Percentiles rank a stretch among this genome's conserved stretches.
phyloP scores from a whole-genome alignment of 495 filamentous ascomycete genomes.

The Podospora conica region DNA sequence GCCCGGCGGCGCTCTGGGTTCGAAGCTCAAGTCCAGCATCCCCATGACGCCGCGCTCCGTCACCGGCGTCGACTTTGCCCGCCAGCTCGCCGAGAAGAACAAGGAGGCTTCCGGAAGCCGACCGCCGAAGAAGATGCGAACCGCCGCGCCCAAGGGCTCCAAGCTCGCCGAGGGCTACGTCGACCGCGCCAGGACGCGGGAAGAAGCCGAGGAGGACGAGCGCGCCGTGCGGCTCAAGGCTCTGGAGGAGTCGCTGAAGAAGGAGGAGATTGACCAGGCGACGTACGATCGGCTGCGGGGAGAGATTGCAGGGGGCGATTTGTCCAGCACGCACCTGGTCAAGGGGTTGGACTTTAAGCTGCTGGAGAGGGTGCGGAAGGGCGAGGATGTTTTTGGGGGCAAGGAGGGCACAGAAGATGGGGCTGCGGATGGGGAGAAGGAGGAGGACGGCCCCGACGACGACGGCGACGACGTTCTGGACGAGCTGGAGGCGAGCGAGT shows the following conservation, averaged over 20 bases:
- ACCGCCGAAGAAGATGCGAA: constrained; percentile 76
- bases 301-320: constrained; percentile 78
- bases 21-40: constrained; percentile 65
- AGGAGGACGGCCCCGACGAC: constrained; percentile 21
- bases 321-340: constrained; percentile 72
- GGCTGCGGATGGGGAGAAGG: constrained; percentile 22
- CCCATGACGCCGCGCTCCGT: constrained; percentile 84
- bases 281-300: constrained; percentile 66
- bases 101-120: constrained; percentile 37
- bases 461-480: constrained; percentile 78
- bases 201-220: constrained; percentile 54
- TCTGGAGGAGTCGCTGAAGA: constrained; percentile 74
- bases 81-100: constrained; percentile 76
- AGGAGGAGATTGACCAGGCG: constrained; percentile 69
- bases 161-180: constrained; percentile 74
- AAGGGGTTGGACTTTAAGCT: constrained; percentile 87
- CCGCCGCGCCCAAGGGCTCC: constrained; percentile 75
- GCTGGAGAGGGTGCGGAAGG: constrained; percentile 63
- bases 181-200: constrained; percentile 63
- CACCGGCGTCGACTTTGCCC: constrained; percentile 64
- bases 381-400: constrained; percentile 60
- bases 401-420: constrained; percentile 13
- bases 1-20: constrained; percentile 45
- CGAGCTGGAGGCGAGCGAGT: constrained; percentile 57
- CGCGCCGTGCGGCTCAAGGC: constrained; percentile 61